phyloP scores from a whole-genome alignment of 1,284 basidiomycete species.

The Inonotus obliquus region DNA sequence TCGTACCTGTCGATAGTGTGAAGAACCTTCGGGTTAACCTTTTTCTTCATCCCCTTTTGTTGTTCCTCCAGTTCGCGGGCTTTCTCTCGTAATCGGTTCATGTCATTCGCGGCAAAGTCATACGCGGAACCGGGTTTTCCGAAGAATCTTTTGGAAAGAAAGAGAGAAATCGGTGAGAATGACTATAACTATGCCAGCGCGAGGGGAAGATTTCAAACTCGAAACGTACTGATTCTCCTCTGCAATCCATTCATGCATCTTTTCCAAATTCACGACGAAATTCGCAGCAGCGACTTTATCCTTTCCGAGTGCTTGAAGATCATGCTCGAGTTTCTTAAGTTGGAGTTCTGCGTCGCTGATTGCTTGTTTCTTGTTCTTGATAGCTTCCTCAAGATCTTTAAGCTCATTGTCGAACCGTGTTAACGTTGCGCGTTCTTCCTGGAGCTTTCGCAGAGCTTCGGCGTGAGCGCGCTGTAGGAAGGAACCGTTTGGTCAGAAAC shows the following conservation, averaged over 20 bases:
- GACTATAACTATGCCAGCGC: not conserved
- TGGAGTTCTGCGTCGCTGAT: slow-evolving; percentile 70
- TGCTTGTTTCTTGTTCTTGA: slow-evolving; percentile 78
- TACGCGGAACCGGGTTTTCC: slow-evolving; percentile 80
- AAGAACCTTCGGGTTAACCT: slow-evolving; percentile 93
- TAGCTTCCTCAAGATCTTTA: slow-evolving; percentile 72
- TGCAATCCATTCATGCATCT: slow-evolving; percentile 83
- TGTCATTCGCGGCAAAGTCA: slow-evolving; percentile 77
- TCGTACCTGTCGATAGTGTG: slow-evolving; percentile 92
- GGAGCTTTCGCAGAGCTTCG: slow-evolving; percentile 68
- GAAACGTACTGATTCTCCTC: slow-evolving; percentile 75
- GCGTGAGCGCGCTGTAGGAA: slow-evolving; percentile 47
- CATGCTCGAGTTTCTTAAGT: slow-evolving; percentile 57
- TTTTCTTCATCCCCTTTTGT: slow-evolving; percentile 89
- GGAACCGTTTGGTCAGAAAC: not conserved
- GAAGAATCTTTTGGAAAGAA: slow-evolving; percentile 75
- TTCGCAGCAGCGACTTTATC: slow-evolving; percentile 48
- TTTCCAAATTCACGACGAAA: slow-evolving; percentile 61
- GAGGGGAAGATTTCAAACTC: not conserved
- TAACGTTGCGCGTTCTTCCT: slow-evolving; percentile 82
- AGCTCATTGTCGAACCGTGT: slow-evolving; percentile 88
- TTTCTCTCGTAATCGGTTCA: slow-evolving; percentile 58
- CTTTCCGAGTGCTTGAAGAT: slow-evolving; percentile 44
- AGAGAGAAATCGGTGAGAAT: slow-evolving; percentile 5
- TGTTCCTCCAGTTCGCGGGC: slow-evolving; percentile 76